Base-by-base conservation (phyloP, 371 early-diverging fungal species). In the Mortierella sp. region DNA sequence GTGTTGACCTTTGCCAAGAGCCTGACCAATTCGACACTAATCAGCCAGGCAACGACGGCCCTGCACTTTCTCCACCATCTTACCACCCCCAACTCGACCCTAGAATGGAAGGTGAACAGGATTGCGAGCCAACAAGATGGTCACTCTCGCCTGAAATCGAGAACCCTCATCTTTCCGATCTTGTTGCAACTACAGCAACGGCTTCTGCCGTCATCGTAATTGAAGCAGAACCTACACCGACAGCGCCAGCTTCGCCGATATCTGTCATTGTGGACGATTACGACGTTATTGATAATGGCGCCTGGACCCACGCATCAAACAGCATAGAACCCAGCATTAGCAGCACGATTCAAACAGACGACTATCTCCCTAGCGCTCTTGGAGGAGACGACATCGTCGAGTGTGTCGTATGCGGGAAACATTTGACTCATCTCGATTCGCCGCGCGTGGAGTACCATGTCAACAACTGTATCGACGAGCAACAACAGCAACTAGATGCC, bases 391-490 rank as follows among this genome's bases (percentile, higher is more conserved):
- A 69, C 57, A 14, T 55, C 50, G 55, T 51, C 28, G 76, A 82
- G 37, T 82, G 82, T 16, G 50, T 82, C 16, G 19, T 82, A 8
- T 82, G 82, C 37, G 82, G 82, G 21, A 82, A 82, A 46, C 16
- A 11, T 5, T 76, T 82, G 34, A 57, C 76, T 0, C 82, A 82
- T 34, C 48, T 82, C 34, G 82, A 79, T 67, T 40, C 55, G 31
- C 73, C 54, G 24, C 72, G 82, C 31, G 51, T 82, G n/a, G 79
- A 54, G 24, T 79, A 78, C 28, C 82, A 82, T 51, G 43, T 82
- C 53, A 82, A 82, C 64, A 75, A 34, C n/a, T 82, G 82, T 55
- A 78, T 82, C 28, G 82, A 82, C n/a, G 75, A 78, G 43, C 72
- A 78, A 19, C 75, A 78, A 48, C 37, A 69, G 10, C 82, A 61